Percentiles rank a stretch among this genome's conserved stretches.
phyloP scores from a whole-genome alignment of 768 basidiomycete genomes.

The Boletus subcaerulescens region DNA sequence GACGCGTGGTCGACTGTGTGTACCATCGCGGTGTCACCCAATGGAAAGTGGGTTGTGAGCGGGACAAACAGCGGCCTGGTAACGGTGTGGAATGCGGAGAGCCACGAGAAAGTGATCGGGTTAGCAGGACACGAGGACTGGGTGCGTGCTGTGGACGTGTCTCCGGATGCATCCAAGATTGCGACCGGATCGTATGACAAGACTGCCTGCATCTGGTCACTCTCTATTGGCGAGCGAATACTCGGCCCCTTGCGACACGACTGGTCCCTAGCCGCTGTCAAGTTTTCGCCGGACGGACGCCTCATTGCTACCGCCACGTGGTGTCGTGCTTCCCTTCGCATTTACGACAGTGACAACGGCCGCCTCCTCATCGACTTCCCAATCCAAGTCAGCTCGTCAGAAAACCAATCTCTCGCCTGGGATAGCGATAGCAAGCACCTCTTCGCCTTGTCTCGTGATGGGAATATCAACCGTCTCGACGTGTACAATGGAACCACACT shows the following conservation, averaged over 20 bases:
- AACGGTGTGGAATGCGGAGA: constrained; percentile 1
- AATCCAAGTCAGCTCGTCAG: not conserved
- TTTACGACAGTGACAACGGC: constrained; percentile 2
- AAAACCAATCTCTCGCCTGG: constrained; percentile 12
- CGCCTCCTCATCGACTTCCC: not conserved
- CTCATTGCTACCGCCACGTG: constrained; percentile 6
- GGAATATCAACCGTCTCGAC: constrained; percentile 3
- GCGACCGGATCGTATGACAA: constrained; percentile 8
- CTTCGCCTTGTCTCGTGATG: constrained; percentile 2
- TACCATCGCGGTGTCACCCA: constrained; percentile 1
- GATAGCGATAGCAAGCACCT: constrained; percentile 2
- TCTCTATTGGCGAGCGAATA: not conserved
- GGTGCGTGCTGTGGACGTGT: constrained; percentile 7
- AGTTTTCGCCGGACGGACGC: constrained; percentile 7
- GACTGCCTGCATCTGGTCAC: constrained; percentile 7
- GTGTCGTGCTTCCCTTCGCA: not conserved
- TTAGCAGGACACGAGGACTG: not conserved
- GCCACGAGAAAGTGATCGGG: not conserved
- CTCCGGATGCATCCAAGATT: not conserved
- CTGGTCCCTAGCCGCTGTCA: constrained; percentile 7
- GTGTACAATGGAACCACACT: not conserved
- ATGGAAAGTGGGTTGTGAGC: constrained; percentile 1
- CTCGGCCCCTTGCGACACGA: not conserved
- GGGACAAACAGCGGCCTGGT: constrained; percentile 6
- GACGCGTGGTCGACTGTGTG: constrained; percentile 7